These are phyloP conservation scores for Cyclotella sp. DNA, from an alignment of 108 stramenopile genomes.

Conservation along the genomic window DNA sequence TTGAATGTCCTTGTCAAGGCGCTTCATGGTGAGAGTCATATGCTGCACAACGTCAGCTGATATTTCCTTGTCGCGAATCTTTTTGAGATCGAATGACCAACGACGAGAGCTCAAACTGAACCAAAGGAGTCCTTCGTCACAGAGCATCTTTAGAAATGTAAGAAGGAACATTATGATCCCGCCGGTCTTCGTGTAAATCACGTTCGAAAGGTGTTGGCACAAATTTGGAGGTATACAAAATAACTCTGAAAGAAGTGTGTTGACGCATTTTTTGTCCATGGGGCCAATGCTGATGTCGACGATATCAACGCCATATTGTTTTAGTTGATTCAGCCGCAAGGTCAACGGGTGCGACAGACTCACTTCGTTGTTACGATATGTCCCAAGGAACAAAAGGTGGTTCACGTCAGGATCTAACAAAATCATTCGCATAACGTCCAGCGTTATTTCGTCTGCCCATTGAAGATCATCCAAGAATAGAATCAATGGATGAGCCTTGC, in stretches of 20 bases:
- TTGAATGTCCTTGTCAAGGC: constrained; percentile 41
- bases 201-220: constrained; percentile 26
- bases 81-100: constrained; percentile 63
- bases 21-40: constrained; percentile 52
- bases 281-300: constrained; percentile 32
- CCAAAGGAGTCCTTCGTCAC: constrained; percentile 56
- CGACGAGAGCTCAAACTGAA: constrained; percentile 51
- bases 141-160: constrained; percentile 51
- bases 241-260: constrained; percentile 28
- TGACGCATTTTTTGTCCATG: constrained; percentile 42
- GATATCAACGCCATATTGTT: constrained; percentile 24
- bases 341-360: constrained; percentile 25
- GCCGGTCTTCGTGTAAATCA: constrained; percentile 32
- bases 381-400: constrained; percentile 37
- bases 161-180: constrained; percentile 37
- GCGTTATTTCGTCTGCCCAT: constrained; percentile 41
- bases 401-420: constrained; percentile 40
- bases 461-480: constrained; percentile 39
- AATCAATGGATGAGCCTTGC: constrained; percentile 22
- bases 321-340: constrained; percentile 19
- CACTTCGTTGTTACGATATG: constrained; percentile 51
- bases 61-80: constrained; percentile 40
- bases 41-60: constrained; percentile 41
- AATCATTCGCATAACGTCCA: constrained; percentile 39
- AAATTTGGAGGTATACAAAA: constrained; percentile 33